A percentile compares a stretch with the other conserved stretches of the same genome.
Evolutionary conservation across 371 early-diverging fungal species (phyloP).

Genomic region (Phascolomyces articulosus): DNA sequence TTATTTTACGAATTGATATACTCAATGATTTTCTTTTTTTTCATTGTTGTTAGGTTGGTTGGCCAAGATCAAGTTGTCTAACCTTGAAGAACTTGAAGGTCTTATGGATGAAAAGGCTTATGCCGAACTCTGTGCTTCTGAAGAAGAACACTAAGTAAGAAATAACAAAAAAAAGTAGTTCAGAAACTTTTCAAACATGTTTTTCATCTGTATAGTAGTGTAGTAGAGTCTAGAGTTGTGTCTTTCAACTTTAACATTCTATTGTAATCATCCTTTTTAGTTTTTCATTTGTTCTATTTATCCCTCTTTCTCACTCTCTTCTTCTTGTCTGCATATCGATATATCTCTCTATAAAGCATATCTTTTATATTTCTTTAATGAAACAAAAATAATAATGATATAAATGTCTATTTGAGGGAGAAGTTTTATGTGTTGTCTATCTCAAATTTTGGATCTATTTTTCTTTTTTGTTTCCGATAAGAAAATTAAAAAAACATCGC

Average conservation of each 20-base stretch:
- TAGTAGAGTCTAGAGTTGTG: no score
- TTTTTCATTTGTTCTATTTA: neutral
- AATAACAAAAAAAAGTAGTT: neutral
- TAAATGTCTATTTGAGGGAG: no score
- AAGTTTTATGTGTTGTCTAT: no score
- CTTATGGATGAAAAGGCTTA: conserved; percentile 81
- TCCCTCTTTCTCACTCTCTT: neutral
- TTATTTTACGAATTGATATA: neutral
- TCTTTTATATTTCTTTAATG: no score
- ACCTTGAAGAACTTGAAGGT: conserved; percentile 66
- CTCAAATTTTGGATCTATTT: no score
- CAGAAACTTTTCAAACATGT: neutral
- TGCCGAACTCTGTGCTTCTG: conserved; percentile 29
- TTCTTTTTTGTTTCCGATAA: no score
- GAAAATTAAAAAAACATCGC: no score
- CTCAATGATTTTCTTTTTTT: neutral
- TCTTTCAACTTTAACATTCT: neutral
- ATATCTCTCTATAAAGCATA: no score
- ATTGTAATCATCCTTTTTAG: neutral
- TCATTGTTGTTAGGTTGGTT: conserved; percentile 77
- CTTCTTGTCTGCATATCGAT: no score
- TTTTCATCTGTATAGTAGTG: neutral
- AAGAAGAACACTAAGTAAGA: conserved; percentile 26
- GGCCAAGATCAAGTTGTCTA: conserved; percentile 84
- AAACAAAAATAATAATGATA: no score